phyloP scores from a whole-genome alignment of 1,284 basidiomycete genomes.

The Leccinum subrobustum region DNA sequence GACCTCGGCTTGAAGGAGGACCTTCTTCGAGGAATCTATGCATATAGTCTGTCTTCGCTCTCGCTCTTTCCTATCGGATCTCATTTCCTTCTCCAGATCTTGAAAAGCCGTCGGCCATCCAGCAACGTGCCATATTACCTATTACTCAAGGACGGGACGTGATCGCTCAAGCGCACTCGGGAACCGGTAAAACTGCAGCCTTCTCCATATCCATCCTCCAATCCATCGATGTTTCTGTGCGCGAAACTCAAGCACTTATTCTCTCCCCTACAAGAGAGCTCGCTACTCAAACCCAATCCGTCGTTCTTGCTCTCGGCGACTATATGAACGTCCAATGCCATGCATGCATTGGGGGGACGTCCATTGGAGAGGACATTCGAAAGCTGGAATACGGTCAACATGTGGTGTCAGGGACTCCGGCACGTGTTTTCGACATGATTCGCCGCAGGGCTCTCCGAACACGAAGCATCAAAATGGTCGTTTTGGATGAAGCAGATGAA shows the following conservation, averaged over 20 bases:
- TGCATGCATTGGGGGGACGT: conserved; percentile 97
- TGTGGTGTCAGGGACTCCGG: conserved; percentile 96
- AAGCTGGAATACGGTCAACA: conserved; percentile 99
- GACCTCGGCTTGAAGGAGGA: conserved; percentile 95
- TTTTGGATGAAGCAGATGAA: conserved; percentile 98
- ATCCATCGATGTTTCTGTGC: conserved; percentile 92
- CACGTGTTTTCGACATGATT: conserved; percentile 99
- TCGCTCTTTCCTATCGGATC: neutral
- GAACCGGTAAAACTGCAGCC: conserved; percentile 99
- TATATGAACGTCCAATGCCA: conserved; percentile 99
- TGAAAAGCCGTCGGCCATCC: conserved; percentile 98
- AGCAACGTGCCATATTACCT: conserved; percentile 96
- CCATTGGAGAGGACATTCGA: conserved; percentile 96
- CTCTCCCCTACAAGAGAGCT: conserved; percentile 94
- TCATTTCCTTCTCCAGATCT: conserved; percentile 65
- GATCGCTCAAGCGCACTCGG: conserved; percentile 98
- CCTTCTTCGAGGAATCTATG: conserved; percentile 95
- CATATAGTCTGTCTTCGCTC: conserved; percentile 77
- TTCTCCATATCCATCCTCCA: conserved; percentile 94
- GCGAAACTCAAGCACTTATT: conserved; percentile 96
- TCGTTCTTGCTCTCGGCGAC: conserved; percentile 95
- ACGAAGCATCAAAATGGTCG: conserved; percentile 99
- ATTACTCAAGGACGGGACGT: conserved; percentile 96
- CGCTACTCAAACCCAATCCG: conserved; percentile 98
- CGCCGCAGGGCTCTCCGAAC: conserved; percentile 90